These are phyloP conservation scores for Phytophthora nicotianae DNA, from an alignment of 352 stramenopile genomes.

Conservation along the genomic window DNA sequence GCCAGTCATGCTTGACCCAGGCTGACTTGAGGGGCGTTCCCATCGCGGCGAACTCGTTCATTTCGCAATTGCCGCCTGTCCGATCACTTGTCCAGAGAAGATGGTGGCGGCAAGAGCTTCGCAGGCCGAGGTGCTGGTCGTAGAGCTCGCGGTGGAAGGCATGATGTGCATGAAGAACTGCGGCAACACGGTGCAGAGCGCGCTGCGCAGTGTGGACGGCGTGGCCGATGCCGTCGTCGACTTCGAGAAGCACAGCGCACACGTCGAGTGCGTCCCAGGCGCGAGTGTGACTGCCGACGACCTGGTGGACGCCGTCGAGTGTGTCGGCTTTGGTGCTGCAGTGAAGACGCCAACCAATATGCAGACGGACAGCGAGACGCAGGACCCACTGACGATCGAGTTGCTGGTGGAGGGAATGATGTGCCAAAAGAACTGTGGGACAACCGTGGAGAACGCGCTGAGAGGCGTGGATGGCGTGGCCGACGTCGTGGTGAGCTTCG, in stretches of 20 bases:
- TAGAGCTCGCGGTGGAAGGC: constrained; percentile 88
- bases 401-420: constrained; percentile 94
- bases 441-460: constrained; percentile 88
- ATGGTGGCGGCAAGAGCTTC: constrained; percentile 19
- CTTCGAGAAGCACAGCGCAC: constrained; percentile 69
- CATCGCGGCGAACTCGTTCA: constrained; percentile 4
- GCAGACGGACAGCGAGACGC: not conserved
- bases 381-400: constrained; percentile 35
- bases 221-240: constrained; percentile 71
- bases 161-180: constrained; percentile 97
- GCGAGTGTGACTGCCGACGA: constrained; percentile 45
- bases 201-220: constrained; percentile 67
- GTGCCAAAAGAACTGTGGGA: constrained; percentile 96
- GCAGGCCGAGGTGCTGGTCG: constrained; percentile 22
- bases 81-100: not conserved
- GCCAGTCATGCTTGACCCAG: constrained; percentile 1
- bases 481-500: constrained; percentile 72
- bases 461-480: constrained; percentile 76
- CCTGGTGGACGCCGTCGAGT: constrained; percentile 79
- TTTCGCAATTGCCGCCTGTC: constrained; percentile 15
- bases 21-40: constrained; percentile 2
- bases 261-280: constrained; percentile 53
- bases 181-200: constrained; percentile 88
- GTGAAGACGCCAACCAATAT: constrained; percentile 28
- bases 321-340: constrained; percentile 74